These are phyloP conservation scores for Pseudotulostoma volvatum DNA, from an alignment of 495 filamentous ascomycete genomes.

Conservation along the genomic window DNA sequence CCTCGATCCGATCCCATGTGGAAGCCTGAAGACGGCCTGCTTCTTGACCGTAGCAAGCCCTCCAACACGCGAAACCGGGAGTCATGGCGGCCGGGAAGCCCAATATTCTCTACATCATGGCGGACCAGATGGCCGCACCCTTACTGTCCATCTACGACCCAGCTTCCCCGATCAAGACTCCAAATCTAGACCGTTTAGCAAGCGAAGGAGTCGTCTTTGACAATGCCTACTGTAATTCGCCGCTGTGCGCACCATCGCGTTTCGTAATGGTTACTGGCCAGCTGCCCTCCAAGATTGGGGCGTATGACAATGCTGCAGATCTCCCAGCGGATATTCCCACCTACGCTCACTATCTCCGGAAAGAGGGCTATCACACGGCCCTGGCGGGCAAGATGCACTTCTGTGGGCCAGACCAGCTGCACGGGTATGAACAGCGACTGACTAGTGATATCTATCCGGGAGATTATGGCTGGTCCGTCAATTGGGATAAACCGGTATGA, in stretches of 20 bases:
- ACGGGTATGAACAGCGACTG: slow-evolving; percentile 74
- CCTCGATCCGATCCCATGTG: too few species aligned
- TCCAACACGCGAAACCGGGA: too few species aligned
- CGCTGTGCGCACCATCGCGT: slow-evolving; percentile 73
- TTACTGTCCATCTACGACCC: slow-evolving; percentile 71
- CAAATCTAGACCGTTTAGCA: slow-evolving; percentile 68
- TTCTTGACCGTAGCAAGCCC: too few species aligned
- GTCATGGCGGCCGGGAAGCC: slow-evolving; percentile 35
- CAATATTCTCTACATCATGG: slow-evolving; percentile 81
- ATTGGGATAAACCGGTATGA: slow-evolving; percentile 65
- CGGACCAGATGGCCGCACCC: slow-evolving; percentile 79
- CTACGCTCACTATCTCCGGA: slow-evolving; percentile 78
- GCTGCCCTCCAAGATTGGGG: slow-evolving; percentile 69
- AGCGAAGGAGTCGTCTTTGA: slow-evolving; percentile 67
- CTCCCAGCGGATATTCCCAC: slow-evolving; percentile 63
- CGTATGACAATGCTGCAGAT: slow-evolving; percentile 72
- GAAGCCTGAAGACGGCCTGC: too few species aligned
- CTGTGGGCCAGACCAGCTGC: slow-evolving; percentile 71
- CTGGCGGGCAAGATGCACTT: slow-evolving; percentile 94
- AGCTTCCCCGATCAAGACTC: slow-evolving; percentile 66
- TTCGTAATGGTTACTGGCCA: slow-evolving; percentile 83
- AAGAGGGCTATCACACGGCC: slow-evolving; percentile 71
- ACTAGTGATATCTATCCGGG: slow-evolving; percentile 89
- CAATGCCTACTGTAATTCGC: slow-evolving; percentile 77
- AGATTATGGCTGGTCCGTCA: slow-evolving; percentile 77